Conservation (phyloP, 2,329 filamentous ascomycete genomes). For the Phialocephala subalpina region DNA sequence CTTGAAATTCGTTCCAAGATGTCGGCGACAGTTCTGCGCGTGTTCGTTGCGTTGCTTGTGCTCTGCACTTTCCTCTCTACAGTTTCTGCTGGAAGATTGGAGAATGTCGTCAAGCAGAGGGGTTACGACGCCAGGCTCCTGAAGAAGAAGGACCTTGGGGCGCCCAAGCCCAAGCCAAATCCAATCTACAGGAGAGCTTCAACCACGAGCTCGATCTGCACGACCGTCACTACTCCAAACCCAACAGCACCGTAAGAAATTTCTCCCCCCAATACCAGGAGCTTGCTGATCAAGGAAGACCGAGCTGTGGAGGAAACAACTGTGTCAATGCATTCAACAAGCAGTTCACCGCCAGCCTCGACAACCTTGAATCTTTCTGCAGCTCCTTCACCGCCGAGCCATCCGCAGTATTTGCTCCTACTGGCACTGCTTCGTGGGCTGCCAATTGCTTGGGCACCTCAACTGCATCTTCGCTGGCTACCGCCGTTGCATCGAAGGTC, state of each 20-base stretch:
- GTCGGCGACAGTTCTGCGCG: neutral
- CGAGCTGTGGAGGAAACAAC: constrained; percentile 20
- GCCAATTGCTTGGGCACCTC: constrained; percentile 15
- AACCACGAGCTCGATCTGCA: constrained; percentile 12
- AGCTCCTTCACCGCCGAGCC: constrained; percentile 15
- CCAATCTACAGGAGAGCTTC: constrained; percentile 17
- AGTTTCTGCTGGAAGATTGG: constrained; percentile 11
- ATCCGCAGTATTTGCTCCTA: constrained; percentile 12
- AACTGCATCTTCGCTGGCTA: constrained; percentile 6
- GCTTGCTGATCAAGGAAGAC: constrained; percentile 2
- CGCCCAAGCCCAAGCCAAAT: constrained; percentile 14
- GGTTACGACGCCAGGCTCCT: constrained; percentile 14
- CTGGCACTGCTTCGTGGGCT: constrained; percentile 18
- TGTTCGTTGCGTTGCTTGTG: constrained; percentile 3
- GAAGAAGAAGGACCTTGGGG: constrained; percentile 11
- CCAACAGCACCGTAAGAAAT: constrained; percentile 17
- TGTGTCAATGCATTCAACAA: constrained; percentile 23
- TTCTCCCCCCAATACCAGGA: neutral
- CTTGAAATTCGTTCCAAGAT: neutral
- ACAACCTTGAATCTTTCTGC: constrained; percentile 20
- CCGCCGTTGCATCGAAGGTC: constrained; percentile 18
- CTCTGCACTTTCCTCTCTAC: neutral
- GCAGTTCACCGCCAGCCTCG: constrained; percentile 19
- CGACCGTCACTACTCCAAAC: constrained; percentile 9
- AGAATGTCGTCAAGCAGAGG: constrained; percentile 10